Conservation (phyloP, 2,329 filamentous ascomycete species). For the Calycina herbarum region DNA sequence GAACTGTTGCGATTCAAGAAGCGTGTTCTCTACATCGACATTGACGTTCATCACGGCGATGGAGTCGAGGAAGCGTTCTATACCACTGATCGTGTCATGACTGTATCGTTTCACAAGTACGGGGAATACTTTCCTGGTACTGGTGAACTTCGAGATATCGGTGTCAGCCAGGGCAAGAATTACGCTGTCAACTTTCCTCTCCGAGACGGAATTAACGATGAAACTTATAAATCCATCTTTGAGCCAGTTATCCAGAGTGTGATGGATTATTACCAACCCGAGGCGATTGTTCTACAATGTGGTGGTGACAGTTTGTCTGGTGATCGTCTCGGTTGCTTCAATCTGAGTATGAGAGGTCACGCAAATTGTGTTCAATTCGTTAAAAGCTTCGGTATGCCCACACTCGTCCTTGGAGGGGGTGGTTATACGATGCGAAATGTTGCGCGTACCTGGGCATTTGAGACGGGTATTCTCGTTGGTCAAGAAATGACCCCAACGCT, state of each 20-base stretch:
- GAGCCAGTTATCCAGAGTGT: constrained; percentile 84
- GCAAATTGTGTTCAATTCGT: constrained; percentile 92
- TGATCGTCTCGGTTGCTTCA: constrained; percentile 94
- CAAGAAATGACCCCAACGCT: constrained; percentile 79
- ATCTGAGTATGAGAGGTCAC: constrained; percentile 94
- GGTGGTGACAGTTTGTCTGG: constrained; percentile 93
- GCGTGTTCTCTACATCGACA: constrained; percentile 96
- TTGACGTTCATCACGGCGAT: constrained; percentile 91
- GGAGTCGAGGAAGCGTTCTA: constrained; percentile 94
- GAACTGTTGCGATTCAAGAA: constrained; percentile 88
- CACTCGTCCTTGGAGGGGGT: constrained; percentile 91
- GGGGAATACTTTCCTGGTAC: constrained; percentile 95
- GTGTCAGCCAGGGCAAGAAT: constrained; percentile 83
- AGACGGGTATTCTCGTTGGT: constrained; percentile 86
- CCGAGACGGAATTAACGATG: constrained; percentile 87
- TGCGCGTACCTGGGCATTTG: constrained; percentile 93
- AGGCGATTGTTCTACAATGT: constrained; percentile 93
- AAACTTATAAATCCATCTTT: constrained; percentile 87
- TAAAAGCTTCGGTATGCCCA: constrained; percentile 79
- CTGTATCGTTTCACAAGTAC: constrained; percentile 93
- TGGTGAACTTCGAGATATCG: constrained; percentile 81
- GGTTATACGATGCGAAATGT: constrained; percentile 98
- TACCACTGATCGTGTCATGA: constrained; percentile 90
- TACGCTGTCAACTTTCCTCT: constrained; percentile 91
- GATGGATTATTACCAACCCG: constrained; percentile 83